Percentiles rank a stretch among this genome's conserved stretches.
Conservation (phyloP, 495 filamentous ascomycete species). For the Terfezia claveryi region DNA sequence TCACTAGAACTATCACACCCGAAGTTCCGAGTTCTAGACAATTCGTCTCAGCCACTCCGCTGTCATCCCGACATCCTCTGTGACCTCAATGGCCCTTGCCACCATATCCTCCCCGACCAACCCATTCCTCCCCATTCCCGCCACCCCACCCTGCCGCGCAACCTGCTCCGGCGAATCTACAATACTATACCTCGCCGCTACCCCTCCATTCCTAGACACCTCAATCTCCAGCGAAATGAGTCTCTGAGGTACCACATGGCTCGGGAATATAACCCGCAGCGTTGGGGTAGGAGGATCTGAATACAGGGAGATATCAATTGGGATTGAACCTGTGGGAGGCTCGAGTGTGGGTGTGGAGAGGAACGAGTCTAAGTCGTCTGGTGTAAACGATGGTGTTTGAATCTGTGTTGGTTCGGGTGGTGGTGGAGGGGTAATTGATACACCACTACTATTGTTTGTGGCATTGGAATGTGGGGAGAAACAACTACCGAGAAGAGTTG, state of each 20-base stretch:
- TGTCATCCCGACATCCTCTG: conserved; percentile 8
- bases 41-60: conserved; percentile 1
- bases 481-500: conserved; percentile 38
- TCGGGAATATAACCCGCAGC: not conserved
- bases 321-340: not conserved
- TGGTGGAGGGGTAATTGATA: no score
- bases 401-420: not conserved
- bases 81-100: conserved; percentile 5
- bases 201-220: not conserved
- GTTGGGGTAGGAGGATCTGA: not conserved
- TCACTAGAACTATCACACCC: no score
- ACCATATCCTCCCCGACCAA: conserved; percentile 4
- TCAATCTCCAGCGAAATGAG: not conserved
- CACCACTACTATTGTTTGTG: no score
- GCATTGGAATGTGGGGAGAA: conserved; percentile 22
- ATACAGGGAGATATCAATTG: not conserved
- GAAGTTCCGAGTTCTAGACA: no score
- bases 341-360: conserved; percentile 1
- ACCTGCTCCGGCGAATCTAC: not conserved
- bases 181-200: not conserved
- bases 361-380: conserved; percentile 1
- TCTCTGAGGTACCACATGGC: not conserved
- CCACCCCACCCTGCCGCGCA: conserved; percentile 1
- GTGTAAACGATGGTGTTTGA: not conserved
- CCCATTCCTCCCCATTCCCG: conserved; percentile 1